Evolutionary conservation across 2,329 filamentous ascomycete genomes (phyloP).

Genomic region (Xylaria sp.): DNA sequence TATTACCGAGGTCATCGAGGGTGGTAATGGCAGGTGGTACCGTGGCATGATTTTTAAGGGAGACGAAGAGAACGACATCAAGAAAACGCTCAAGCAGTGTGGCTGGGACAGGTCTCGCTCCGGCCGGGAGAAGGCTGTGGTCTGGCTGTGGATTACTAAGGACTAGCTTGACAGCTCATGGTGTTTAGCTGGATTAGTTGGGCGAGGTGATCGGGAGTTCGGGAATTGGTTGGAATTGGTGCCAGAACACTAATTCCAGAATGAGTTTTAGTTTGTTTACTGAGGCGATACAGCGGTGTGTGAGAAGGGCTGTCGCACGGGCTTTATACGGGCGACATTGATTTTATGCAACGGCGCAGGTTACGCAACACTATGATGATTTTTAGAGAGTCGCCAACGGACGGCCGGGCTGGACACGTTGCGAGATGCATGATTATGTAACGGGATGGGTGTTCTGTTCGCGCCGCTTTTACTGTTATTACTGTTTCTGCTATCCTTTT

Average conservation of each 20-base stretch:
- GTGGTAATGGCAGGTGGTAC: slow-evolving; percentile 64
- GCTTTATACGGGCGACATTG: neutral
- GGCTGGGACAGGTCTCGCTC: slow-evolving; percentile 63
- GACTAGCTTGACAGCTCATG: slow-evolving; percentile 40
- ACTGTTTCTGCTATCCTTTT: neutral
- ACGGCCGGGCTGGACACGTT: neutral
- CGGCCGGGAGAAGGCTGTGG: slow-evolving; percentile 58
- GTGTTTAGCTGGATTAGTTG: too few relatives aligned
- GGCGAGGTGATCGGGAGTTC: neutral
- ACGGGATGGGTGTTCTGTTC: neutral
- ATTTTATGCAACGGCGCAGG: neutral
- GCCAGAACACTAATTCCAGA: neutral
- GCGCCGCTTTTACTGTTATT: too few relatives aligned
- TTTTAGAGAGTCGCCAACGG: neutral
- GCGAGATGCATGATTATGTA: neutral
- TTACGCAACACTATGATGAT: neutral
- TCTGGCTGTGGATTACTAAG: slow-evolving; percentile 66
- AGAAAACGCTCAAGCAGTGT: slow-evolving; percentile 57
- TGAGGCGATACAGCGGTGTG: neutral
- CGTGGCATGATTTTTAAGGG: slow-evolving; percentile 58
- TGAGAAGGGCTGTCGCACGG: too few relatives aligned
- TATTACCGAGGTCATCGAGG: slow-evolving; percentile 61
- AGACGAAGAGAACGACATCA: slow-evolving; percentile 54
- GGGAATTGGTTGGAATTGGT: neutral
- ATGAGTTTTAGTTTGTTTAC: neutral